Conservation (phyloP, 2,329 filamentous ascomycete genomes). For the Helotiales sp. region DNA sequence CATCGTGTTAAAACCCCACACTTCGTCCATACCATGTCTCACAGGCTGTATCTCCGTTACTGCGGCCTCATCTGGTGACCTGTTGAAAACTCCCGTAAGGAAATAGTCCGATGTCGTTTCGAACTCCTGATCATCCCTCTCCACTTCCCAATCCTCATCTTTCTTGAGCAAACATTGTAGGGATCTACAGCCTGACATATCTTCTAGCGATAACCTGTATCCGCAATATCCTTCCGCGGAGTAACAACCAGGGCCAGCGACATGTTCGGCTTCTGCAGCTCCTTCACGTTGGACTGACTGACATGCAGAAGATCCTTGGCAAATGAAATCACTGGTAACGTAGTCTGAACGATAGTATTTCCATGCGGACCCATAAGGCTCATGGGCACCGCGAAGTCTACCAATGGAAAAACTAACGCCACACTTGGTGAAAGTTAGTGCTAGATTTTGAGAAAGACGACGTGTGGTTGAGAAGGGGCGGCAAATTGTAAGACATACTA, state of each 20-base stretch:
- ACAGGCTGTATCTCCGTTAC: neutral
- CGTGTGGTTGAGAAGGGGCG: neutral
- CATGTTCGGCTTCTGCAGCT: neutral
- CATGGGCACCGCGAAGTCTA: neutral
- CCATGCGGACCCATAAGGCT: neutral
- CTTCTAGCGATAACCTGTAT: neutral
- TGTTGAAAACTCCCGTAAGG: slow-evolving; percentile 8
- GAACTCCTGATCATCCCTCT: slow-evolving; percentile 13
- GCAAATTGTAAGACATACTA: neutral
- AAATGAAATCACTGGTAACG: neutral
- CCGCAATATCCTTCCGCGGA: slow-evolving; percentile 5
- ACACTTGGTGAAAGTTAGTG: neutral
- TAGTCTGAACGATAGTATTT: neutral
- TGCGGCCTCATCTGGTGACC: slow-evolving; percentile 4
- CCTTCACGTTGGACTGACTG: neutral
- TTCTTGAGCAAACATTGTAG: slow-evolving; percentile 11
- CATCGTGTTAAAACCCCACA: slow-evolving; percentile 4
- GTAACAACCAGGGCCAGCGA: slow-evolving; percentile 15
- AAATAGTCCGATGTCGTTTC: slow-evolving; percentile 6
- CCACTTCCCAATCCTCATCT: neutral
- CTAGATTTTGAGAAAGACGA: neutral
- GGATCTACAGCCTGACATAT: slow-evolving; percentile 19
- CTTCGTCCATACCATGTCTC: slow-evolving; percentile 13
- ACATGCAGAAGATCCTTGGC: slow-evolving; percentile 9
- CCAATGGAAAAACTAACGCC: slow-evolving; percentile 10